Evolutionary conservation across 2,329 filamentous ascomycete genomes (phyloP).

Genomic region (Hypoxylon sp.): DNA sequence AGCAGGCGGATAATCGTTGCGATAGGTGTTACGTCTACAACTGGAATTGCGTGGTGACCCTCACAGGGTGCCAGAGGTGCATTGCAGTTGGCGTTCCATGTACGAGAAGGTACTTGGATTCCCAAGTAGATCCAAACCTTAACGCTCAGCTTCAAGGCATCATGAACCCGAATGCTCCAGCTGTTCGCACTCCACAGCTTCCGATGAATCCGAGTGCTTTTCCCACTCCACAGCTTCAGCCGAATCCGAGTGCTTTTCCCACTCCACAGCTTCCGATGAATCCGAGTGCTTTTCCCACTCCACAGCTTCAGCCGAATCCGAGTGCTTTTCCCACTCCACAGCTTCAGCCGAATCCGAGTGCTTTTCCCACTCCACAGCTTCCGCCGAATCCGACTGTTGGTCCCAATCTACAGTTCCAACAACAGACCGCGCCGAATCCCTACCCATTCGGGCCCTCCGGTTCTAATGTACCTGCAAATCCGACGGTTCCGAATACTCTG

Average conservation of each 20-base stretch:
- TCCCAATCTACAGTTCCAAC: no score
- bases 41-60: not conserved
- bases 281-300: not conserved
- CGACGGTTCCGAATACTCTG: no score
- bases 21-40: slow-evolving; percentile 1
- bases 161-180: not conserved
- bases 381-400: no score
- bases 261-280: not conserved
- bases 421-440: no score
- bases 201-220: no score
- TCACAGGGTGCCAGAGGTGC: not conserved
- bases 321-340: not conserved
- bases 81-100: not conserved
- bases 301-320: not conserved
- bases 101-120: not conserved
- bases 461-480: no score
- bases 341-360: not conserved
- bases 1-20: not conserved
- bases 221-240: no score
- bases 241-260: no score
- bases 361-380: no score
- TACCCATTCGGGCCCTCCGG: no score
- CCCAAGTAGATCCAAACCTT: no score
- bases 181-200: no score
- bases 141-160: not conserved